phyloP scores from a whole-genome alignment of 805 yeast genomes.

The Saccharomycopsis guyanensis region DNA sequence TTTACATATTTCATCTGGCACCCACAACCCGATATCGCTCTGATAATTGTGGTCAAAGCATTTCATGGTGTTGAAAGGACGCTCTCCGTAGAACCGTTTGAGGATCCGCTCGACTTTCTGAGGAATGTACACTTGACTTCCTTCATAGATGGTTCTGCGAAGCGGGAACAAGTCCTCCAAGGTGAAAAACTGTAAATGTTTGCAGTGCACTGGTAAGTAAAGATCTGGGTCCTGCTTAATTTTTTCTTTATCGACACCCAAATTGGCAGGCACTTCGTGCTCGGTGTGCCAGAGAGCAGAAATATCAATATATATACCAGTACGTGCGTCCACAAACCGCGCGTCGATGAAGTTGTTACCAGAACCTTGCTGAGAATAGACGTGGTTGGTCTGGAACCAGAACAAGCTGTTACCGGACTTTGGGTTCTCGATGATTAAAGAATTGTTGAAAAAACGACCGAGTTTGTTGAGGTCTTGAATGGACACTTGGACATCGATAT shows the following conservation, averaged over 20 bases:
- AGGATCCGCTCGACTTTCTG: slow-evolving; percentile 31
- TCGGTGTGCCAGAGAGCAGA: slow-evolving; percentile 32
- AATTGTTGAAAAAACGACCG: slow-evolving; percentile 41
- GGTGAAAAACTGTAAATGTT: slow-evolving; percentile 26
- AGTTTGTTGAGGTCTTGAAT: slow-evolving; percentile 35
- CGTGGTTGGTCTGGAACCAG: slow-evolving; percentile 31
- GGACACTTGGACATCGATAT: slow-evolving; percentile 56
- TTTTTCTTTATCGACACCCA: slow-evolving; percentile 27
- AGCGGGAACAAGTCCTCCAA: slow-evolving; percentile 35
- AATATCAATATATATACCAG: slow-evolving; percentile 44
- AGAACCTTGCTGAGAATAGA: slow-evolving; percentile 28
- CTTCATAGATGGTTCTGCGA: slow-evolving; percentile 37
- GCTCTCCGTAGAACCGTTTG: slow-evolving; percentile 31
- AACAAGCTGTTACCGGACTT: slow-evolving; percentile 28
- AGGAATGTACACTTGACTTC: slow-evolving; percentile 40
- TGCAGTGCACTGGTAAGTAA: slow-evolving; percentile 24
- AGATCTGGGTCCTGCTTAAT: slow-evolving; percentile 12
- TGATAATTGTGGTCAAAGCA: slow-evolving; percentile 32
- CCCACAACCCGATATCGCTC: slow-evolving; percentile 39
- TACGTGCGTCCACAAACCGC: slow-evolving; percentile 40
- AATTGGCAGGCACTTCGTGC: slow-evolving; percentile 32
- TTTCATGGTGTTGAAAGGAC: slow-evolving; percentile 23
- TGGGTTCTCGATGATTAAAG: slow-evolving; percentile 38
- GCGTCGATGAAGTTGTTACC: slow-evolving; percentile 38
- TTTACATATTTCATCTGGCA: slow-evolving; percentile 35